These are phyloP conservation scores for Astragalus glycyphyllos DNA, from an alignment of 306 rosid species.

Conservation along the genomic window DNA sequence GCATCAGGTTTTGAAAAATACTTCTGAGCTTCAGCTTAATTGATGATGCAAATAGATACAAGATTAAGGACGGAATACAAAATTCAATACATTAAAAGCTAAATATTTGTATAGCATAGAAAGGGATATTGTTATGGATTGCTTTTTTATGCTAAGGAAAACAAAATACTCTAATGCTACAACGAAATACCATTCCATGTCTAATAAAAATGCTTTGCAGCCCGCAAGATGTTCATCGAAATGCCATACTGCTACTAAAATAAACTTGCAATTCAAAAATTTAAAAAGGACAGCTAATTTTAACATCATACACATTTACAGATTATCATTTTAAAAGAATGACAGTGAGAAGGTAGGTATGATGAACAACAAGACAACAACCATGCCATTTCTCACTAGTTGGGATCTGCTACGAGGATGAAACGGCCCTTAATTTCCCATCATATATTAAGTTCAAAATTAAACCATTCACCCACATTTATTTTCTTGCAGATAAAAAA, in stretches of 20 bases:
- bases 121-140: background rate
- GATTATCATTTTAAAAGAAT: background rate
- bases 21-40: background rate
- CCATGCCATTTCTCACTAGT: background rate
- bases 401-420: background rate
- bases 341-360: background rate
- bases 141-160: background rate
- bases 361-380: background rate
- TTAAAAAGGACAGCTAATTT: background rate
- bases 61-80: background rate
- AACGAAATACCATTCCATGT: background rate
- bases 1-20: no score
- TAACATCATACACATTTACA: background rate
- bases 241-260: background rate
- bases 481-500: no score
- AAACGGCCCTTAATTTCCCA: background rate
- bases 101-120: background rate
- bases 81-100: background rate
- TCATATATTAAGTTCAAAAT: background rate
- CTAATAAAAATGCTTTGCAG: background rate
- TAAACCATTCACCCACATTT: background rate
- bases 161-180: constrained; percentile 4
- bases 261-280: background rate
- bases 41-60: constrained; percentile 3
- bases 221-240: background rate